These are phyloP conservation scores for Cytospora piceae DNA, from an alignment of 2,329 filamentous ascomycete species.

Conservation along the genomic window DNA sequence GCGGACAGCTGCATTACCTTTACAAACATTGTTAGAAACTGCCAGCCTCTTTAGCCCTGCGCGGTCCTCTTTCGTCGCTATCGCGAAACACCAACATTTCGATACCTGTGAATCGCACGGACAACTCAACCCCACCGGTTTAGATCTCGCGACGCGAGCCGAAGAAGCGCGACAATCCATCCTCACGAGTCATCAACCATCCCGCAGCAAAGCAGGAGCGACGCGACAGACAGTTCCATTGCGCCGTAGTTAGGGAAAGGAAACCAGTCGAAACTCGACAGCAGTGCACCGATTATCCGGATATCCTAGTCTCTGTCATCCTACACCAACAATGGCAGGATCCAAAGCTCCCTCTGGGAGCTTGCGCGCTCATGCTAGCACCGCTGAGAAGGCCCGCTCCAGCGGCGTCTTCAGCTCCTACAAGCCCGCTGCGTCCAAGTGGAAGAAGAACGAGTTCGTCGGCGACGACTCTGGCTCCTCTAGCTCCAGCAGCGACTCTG, in stretches of 20 bases:
- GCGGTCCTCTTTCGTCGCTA: not conserved
- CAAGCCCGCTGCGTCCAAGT: constrained; percentile 33
- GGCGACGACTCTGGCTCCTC: constrained; percentile 28
- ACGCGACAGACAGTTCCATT: not conserved
- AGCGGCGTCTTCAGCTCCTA: constrained; percentile 21
- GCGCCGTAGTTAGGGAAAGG: not conserved
- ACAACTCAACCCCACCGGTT: not conserved
- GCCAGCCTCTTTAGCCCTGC: not conserved
- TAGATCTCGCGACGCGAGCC: constrained; percentile 3
- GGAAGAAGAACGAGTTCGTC: constrained; percentile 42
- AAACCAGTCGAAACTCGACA: not conserved
- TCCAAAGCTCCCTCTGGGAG: constrained; percentile 22
- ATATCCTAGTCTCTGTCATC: not conserved
- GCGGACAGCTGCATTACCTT: not conserved
- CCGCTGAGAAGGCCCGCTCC: constrained; percentile 23
- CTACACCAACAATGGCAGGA: constrained; percentile 25
- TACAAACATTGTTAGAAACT: not conserved
- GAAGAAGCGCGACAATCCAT: not conserved
- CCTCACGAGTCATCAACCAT: not conserved
- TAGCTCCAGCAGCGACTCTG: constrained; percentile 39
- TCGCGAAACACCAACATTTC: not conserved
- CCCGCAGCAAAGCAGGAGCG: constrained; percentile 1
- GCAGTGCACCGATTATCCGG: not conserved
- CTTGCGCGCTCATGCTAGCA: constrained; percentile 29
- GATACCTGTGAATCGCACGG: not conserved